Evolutionary conservation across 345 rosid species (phyloP).

Genomic region (Mangifera indica): DNA sequence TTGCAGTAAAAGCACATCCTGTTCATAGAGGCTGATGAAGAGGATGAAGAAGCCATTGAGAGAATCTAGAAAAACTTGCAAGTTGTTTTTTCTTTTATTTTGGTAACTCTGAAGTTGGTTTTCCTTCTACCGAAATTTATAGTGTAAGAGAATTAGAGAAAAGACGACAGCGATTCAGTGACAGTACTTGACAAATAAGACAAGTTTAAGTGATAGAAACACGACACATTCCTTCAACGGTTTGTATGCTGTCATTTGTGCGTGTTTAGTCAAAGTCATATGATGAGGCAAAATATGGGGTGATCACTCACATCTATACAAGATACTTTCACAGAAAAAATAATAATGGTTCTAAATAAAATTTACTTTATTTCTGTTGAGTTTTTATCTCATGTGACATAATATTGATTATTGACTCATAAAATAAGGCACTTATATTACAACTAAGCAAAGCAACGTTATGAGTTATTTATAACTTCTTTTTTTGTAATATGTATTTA

Average conservation of each 20-base stretch:
- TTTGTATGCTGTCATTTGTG: background rate
- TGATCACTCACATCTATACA: background rate
- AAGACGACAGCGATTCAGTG: background rate
- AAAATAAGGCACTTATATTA: background rate
- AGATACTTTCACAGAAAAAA: no score
- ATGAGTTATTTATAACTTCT: background rate
- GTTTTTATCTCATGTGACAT: no score
- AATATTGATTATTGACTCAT: no score
- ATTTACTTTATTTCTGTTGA: no score
- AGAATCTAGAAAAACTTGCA: background rate
- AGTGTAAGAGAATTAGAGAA: background rate
- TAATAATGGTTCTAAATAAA: no score
- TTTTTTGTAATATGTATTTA: no score
- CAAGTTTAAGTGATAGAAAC: background rate
- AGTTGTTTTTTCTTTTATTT: background rate
- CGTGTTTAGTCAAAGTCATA: background rate
- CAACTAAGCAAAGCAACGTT: background rate
- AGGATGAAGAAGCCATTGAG: background rate
- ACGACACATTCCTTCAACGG: background rate
- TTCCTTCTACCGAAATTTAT: no score
- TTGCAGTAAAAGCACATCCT: constrained; percentile 21
- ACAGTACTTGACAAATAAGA: background rate
- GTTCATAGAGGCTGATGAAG: background rate
- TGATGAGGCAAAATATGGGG: background rate
- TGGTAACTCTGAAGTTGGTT: background rate